Evolutionary conservation across 106 monocot species (phyloP), one percentile per base, ranked within the genome.

Genomic region (Apostasia ramifera): DNA sequence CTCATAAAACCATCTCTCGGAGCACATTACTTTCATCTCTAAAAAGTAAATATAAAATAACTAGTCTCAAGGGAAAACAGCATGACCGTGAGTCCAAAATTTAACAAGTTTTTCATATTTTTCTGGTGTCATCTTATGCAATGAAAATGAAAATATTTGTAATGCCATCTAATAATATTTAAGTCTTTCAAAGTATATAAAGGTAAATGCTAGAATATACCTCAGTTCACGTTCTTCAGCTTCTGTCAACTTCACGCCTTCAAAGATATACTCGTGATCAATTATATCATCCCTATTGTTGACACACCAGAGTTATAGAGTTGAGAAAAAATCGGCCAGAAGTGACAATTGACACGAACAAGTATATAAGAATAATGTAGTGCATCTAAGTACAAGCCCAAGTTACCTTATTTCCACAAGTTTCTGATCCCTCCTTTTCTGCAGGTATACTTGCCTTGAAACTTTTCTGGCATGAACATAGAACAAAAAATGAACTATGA

Each of bases 381-480:
- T 53, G 2, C 45, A 60, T 57, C 4, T 45, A 67, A 61, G 52
- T 40, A 47, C 40, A 9, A 46, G 56, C 51, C 1, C 13, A 2
- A 44, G 79, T 39, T 81, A 95, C 94, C 80, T 67, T 52, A 95
- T 57, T 71, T 94, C 91, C 56, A 77, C 61, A 74, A 95, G 81
- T 71, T 95, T 95, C 74, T 95, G 78, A 45, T 88, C 91, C 74
- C 79, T 81, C 58, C 95, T 80, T 80, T 95, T 95, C 76, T 88
- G 83, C 46, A 95, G 58, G 81, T 95, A 95, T 66, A 81, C 86
- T 68, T 91, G 88, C 77, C 91, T 91, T 47, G 95, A 95, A 67
- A 83, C 64, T 71, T 91, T 86, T 76, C 95, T 95, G 85, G 13
- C 37, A 55, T 11, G 3, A 9, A 62, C 44, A 62, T 44, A 62